Percentiles rank a stretch among this genome's conserved stretches.
These are phyloP conservation scores for Naganishia liquefaciens DNA, from an alignment of 1,284 basidiomycete genomes.

Conservation along the genomic window DNA sequence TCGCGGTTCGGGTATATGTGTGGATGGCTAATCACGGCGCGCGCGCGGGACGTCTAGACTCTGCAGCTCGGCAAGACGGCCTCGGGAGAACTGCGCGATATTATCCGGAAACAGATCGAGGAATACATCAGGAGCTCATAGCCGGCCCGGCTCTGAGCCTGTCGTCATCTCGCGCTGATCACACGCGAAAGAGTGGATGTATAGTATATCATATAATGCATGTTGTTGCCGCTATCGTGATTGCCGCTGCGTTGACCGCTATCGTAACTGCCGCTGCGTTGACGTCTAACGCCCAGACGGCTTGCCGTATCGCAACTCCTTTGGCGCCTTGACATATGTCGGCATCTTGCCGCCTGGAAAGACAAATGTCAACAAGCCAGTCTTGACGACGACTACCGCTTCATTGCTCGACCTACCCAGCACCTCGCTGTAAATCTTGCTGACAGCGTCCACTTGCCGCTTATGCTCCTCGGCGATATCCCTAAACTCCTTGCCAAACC, in stretches of 20 bases:
- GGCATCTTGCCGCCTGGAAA: constrained; percentile 59
- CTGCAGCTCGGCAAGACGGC: constrained; percentile 16
- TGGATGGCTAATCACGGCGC: background rate
- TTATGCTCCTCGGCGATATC: constrained; percentile 22
- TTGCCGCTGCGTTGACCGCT: too few relatives aligned
- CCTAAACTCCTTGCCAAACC: constrained; percentile 30
- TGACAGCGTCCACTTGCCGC: constrained; percentile 57
- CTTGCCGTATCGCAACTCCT: constrained; percentile 50
- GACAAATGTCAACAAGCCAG: constrained; percentile 34
- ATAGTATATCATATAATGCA: constrained; percentile 25
- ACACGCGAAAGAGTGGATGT: background rate
- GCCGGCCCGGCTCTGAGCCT: background rate
- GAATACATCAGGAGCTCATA: background rate
- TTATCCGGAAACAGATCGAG: constrained; percentile 16
- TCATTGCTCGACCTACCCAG: constrained; percentile 61
- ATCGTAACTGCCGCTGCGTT: too few relatives aligned
- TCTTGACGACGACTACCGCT: background rate
- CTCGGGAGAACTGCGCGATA: constrained; percentile 9
- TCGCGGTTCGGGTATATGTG: too few relatives aligned
- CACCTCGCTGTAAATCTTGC: constrained; percentile 65
- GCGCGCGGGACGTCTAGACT: too few relatives aligned
- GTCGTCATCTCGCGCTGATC: too few relatives aligned
- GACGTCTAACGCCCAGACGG: constrained; percentile 37
- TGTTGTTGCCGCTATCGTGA: too few relatives aligned
- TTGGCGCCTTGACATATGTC: constrained; percentile 64